Base-by-base conservation (phyloP, 768 basidiomycete genomes). In the Boletellus ananiceps region DNA sequence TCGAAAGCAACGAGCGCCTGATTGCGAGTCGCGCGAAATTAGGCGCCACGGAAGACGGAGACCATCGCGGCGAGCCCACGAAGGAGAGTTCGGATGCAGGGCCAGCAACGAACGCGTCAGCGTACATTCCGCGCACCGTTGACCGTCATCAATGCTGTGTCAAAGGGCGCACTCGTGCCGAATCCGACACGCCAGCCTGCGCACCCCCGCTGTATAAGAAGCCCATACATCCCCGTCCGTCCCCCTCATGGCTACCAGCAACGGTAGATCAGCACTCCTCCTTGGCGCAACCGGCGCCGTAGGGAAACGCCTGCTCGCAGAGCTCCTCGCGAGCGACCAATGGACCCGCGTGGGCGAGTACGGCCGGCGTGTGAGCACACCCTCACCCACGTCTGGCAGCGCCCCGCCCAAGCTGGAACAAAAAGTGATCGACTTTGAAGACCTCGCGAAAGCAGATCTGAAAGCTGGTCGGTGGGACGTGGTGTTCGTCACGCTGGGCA, bases 401-500 rank as follows among this genome's bases (percentile, higher is more conserved):
- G 80, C 25, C 59, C 71, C 3, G 45, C 74, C 76, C 13, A 90
- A 88, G 61, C 71, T 92, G 16, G 76, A 80, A 51, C 86, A 88
- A 67, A 79, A 82, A 58, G 69, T 68, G 2, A 73, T 88, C 46
- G 79, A 88, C 62, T 88, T 85, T 57, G 86, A 89, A 58, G 82
- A 81, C 49, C 58, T 84, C 6, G 74, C 74, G 8, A 72, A 73
- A 39, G 70, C 75, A 2, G 75, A 73, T 5, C 55, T 87, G 55
- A 72, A 73, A 38, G 71, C 76, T 1, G 77, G 74, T 8, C 78
- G 76, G 38, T 88, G 84, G 82, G 86, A 89, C 64, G 81, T 85
- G 18, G 82, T 92, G 0, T 84, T 82, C 59, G 80, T 92, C 52
- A 75, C 86, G 72, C 65, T 91, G 8, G 89, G 88, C 8, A 90